Evolutionary conservation across 129 eudicot genomes (phyloP).

Genomic region (Tagetes patula): DNA sequence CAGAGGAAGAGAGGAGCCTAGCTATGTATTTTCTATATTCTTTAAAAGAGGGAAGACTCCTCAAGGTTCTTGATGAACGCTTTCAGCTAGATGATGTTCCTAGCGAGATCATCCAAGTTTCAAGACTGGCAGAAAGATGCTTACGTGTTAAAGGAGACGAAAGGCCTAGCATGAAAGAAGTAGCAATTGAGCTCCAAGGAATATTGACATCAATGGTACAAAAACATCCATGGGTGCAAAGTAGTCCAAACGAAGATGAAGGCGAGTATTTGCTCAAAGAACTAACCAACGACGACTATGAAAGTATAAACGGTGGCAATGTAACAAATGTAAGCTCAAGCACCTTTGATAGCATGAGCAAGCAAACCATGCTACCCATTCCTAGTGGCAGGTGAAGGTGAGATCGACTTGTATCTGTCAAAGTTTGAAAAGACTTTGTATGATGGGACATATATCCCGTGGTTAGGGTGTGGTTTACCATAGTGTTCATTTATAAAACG

Average conservation of each 20-base stretch:
- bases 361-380: constrained; percentile 19
- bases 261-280: constrained; percentile 24
- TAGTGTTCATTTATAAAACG: too few species aligned
- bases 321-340: neutral
- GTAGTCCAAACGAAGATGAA: constrained; percentile 20
- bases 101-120: constrained; percentile 22
- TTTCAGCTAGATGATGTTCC: constrained; percentile 24
- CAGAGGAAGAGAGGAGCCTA: constrained; percentile 41
- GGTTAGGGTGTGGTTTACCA: too few species aligned
- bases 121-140: constrained; percentile 35
- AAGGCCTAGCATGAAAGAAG: constrained; percentile 45
- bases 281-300: constrained; percentile 11
- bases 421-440: neutral
- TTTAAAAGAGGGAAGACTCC: constrained; percentile 28
- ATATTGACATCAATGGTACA: constrained; percentile 27
- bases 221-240: constrained; percentile 41
- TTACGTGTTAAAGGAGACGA: constrained; percentile 35
- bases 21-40: constrained; percentile 34
- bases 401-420: neutral
- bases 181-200: constrained; percentile 37
- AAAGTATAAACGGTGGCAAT: neutral
- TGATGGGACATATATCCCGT: neutral
- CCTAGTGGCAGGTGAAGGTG: constrained; percentile 31
- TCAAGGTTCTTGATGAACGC: constrained; percentile 28
- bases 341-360: constrained; percentile 28